A percentile compares a stretch with the other conserved stretches of the same genome.
Conservation (phyloP, 169 alveolate species). For the Plasmodium gaboni region DNA sequence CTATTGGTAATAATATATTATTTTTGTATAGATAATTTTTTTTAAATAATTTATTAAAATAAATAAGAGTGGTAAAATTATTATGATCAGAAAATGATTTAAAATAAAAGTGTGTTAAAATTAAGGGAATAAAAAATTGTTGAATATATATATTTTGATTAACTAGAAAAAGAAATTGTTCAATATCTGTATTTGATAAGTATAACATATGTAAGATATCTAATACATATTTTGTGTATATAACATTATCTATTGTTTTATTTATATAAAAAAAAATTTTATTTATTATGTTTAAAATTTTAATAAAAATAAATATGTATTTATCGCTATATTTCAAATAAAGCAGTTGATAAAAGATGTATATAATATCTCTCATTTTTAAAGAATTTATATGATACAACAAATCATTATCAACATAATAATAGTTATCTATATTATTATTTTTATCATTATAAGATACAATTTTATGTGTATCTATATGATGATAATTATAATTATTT, state of each 20-base stretch:
- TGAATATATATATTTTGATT: conserved; percentile 24
- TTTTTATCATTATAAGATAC: neutral
- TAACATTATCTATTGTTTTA: neutral
- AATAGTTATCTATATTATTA: neutral
- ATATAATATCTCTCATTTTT: conserved; percentile 50
- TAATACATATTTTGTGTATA: neutral
- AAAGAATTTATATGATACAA: conserved; percentile 17
- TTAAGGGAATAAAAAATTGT: conserved; percentile 27
- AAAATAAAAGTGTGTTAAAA: conserved; percentile 38
- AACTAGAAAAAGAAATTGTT: conserved; percentile 50
- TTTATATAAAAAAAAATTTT: conserved; percentile 3
- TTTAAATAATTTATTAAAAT: conserved; percentile 40
- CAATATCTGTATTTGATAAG: conserved; percentile 53
- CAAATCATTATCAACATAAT: neutral
- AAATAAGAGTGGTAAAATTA: conserved; percentile 3
- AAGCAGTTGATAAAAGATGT: conserved; percentile 45
- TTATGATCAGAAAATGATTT: conserved; percentile 1
- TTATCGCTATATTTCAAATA: conserved; percentile 15
- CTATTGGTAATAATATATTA: conserved; percentile 17
- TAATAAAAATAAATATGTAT: conserved; percentile 35
- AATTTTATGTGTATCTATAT: neutral
- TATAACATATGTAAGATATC: conserved; percentile 4
- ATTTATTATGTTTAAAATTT: conserved; percentile 25
- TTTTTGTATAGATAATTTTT: conserved; percentile 2
- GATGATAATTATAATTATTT: conserved; percentile 1